Evolutionary conservation across 192 early-diverging fungal species (phyloP).

Genomic region (Phlyctochytrium arcticum): DNA sequence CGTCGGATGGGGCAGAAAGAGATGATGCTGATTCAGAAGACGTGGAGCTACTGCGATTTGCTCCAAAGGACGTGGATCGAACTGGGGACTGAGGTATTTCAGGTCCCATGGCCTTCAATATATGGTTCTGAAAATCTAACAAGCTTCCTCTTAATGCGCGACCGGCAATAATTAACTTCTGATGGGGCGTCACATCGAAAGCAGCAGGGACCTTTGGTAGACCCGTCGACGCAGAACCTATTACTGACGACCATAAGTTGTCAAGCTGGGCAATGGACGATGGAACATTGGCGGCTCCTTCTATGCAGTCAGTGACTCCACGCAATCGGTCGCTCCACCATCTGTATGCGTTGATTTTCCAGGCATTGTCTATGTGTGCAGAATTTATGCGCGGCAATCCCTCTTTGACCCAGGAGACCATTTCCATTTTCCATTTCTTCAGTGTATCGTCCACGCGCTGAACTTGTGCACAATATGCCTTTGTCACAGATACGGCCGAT

Average conservation of each 20-base stretch:
- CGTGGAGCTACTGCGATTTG: too few relatives aligned
- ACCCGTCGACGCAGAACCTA: background rate
- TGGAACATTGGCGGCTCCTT: background rate
- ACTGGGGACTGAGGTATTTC: too few relatives aligned
- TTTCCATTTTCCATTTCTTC: conserved; percentile 9
- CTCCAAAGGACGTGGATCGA: too few relatives aligned
- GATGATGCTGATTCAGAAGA: too few relatives aligned
- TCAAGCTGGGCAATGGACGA: conserved; percentile 4
- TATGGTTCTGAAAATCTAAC: background rate
- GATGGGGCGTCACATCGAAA: conserved; percentile 5
- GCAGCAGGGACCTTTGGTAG: background rate
- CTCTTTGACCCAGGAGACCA: conserved; percentile 1
- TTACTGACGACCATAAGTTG: conserved; percentile 2
- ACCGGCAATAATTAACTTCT: background rate
- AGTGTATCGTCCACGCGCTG: background rate
- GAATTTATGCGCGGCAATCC: background rate
- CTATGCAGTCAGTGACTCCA: background rate
- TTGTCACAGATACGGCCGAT: conserved; percentile 3
- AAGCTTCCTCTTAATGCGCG: conserved; percentile 2
- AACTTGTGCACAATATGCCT: conserved; percentile 10
- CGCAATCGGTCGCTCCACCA: conserved; percentile 3
- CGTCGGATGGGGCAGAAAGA: too few relatives aligned
- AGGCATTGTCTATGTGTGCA: background rate
- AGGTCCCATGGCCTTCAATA: too few relatives aligned
- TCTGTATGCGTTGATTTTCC: conserved; percentile 2